Evolutionary conservation across 768 basidiomycete species (phyloP), one percentile per base, ranked within the genome.

Genomic region (Mycena vitilis): DNA sequence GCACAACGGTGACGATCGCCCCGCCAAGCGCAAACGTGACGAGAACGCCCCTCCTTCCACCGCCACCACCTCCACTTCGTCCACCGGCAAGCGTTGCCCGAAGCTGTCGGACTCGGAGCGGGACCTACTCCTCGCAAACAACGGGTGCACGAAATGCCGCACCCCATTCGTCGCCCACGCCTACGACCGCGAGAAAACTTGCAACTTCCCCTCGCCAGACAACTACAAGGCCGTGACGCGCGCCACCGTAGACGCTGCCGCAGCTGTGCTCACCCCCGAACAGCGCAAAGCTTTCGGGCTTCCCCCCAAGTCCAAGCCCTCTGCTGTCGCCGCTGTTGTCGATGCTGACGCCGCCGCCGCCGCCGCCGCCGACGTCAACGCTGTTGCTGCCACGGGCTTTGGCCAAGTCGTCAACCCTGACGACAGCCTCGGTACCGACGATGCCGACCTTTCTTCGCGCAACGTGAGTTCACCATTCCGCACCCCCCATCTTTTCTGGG

Each of bases 71-170:
- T 54, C 53, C 1, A 0, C 18, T 18, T 13, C 51, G 23, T 44
- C 42, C 15, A 44, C 42, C 42, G 53, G 53, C 34, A 54, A 54
- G n/a, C 53, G 10, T 20, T 54, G 53, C 36, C 53, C 53, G 15
- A 54, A 54, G 36, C 53, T 54, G 18, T 37, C 53, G 2, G 36
- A 52, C 4, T 5, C 12, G 5, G 53, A 54, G 25, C 34, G 20
- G 11, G 34, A 18, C 4, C 36, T 54, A 1, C 53, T 54, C 15
- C 20, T 2, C 5, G 53, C 15, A 16, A 54, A 54, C 36, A 6
- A 9, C 11, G 53, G 36, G 2, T 54, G 53, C 36, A 36, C 5
- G 0, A 16, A 20, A 9, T 54, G 36, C 36, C 36, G 36, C 20
- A 11, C 10, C 15, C 53, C 53, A 0, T 54, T 54, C 36, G 53